Evolutionary conservation across 257 asterid species (phyloP).

Genomic region (Solanum megistacrolobum): DNA sequence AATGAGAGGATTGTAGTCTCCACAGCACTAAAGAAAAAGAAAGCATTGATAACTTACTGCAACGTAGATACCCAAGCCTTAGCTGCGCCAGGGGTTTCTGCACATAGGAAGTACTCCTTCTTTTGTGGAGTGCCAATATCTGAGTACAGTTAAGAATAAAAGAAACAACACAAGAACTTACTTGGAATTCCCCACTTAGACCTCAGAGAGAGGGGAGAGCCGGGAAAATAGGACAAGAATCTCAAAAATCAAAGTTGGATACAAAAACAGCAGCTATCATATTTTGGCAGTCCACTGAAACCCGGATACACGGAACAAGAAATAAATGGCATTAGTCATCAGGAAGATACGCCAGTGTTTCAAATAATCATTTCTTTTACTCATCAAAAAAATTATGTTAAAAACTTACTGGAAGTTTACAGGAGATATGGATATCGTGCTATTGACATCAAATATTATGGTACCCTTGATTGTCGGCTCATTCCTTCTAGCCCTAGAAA

Average conservation of each 20-base stretch:
- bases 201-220: neutral
- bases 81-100: constrained; percentile 96
- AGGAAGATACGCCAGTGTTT: neutral
- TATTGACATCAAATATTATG: constrained; percentile 78
- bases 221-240: neutral
- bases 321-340: constrained; percentile 2
- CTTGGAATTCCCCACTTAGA: neutral
- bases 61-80: constrained; percentile 94
- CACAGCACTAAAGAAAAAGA: neutral
- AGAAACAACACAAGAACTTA: neutral
- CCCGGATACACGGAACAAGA: constrained; percentile 11
- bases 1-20: neutral
- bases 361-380: neutral
- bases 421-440: constrained; percentile 88
- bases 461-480: constrained; percentile 87
- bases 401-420: constrained; percentile 88
- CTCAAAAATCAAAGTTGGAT: constrained; percentile 37
- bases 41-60: constrained; percentile 59
- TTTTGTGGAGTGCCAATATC: constrained; percentile 98
- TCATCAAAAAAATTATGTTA: neutral
- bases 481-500: constrained; percentile 68
- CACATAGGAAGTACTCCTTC: constrained; percentile 86
- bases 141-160: constrained; percentile 42
- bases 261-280: constrained; percentile 97
- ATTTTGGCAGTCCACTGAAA: constrained; percentile 85